These are phyloP conservation scores for Chrysoporthe puriensis DNA, from an alignment of 2,329 filamentous ascomycete genomes.

Conservation along the genomic window DNA sequence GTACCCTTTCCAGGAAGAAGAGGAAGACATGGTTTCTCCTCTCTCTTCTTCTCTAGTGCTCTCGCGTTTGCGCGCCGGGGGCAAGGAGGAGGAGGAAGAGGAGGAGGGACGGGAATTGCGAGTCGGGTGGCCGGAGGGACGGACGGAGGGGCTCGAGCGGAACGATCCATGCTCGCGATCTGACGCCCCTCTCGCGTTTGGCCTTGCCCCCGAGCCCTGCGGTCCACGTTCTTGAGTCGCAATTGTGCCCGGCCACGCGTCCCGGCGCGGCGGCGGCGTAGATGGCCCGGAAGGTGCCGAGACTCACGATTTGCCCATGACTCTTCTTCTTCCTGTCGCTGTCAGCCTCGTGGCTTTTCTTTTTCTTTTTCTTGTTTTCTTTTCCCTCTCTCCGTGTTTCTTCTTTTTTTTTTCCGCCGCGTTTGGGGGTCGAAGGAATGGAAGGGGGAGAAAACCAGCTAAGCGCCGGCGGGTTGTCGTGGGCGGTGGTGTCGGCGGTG, in stretches of 20 bases:
- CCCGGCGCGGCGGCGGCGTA: not conserved
- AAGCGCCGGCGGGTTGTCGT: constrained; percentile 2
- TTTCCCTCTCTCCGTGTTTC: constrained; percentile 5
- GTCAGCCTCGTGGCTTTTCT: constrained; percentile 7
- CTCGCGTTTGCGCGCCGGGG: not conserved
- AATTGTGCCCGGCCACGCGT: constrained; percentile 4
- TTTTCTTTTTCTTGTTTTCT: not conserved
- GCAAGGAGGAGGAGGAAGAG: too few species aligned
- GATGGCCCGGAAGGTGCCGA: constrained; percentile 14
- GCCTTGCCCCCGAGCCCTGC: not conserved
- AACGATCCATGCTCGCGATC: constrained; percentile 5
- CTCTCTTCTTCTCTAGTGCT: not conserved
- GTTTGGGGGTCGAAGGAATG: too few species aligned
- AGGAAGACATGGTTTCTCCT: not conserved
- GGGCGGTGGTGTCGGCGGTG: not conserved
- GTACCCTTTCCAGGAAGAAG: constrained; percentile 9
- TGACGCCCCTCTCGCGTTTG: not conserved
- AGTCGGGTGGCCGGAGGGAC: constrained; percentile 6
- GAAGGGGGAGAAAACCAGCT: not conserved
- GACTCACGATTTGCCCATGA: constrained; percentile 61
- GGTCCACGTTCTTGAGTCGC: constrained; percentile 16
- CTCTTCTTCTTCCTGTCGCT: constrained; percentile 7
- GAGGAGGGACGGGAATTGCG: not conserved
- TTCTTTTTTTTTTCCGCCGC: too few species aligned
- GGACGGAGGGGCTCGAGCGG: constrained; percentile 19